Base-by-base conservation (phyloP, 345 rosid species). In the Populus tremula region DNA sequence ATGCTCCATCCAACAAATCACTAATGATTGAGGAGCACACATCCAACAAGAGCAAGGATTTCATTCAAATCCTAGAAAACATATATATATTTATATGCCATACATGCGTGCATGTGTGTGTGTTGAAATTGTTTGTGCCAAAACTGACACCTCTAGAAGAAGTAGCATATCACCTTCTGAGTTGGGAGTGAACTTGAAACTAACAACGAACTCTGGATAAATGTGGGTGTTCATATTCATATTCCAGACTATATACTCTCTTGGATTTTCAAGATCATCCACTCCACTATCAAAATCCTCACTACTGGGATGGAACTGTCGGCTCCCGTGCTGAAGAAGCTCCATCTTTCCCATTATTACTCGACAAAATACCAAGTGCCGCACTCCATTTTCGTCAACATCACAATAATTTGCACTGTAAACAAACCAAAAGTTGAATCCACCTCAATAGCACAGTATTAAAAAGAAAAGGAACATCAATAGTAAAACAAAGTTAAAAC, bases 271-370 rank as follows among this genome's bases (percentile, higher is more conserved):
- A 47, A 90, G 82, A 82, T 92, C 85, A 80, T 96, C 99, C 0
- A 89, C 97, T 64, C 97, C 99, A 63, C 89, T 94, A 83, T 96
- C 99, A 83, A 86, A 88, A 38, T 85, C 84, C 76, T 84, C 87
- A 59, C 87, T 88, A 63, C 93, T 90, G 64, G 98, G 93, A 82
- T 82, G 88, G 71, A 74, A 87, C 74, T 89, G 93, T 6, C 70
- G 80, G 67, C 85, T 87, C 77, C 90, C 95, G 82, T 88, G 84
- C 69, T 80, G 74, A 72, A 96, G 82, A 76, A 72, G 88, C 85
- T 94, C 99, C 89, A 90, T 88, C 16, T 85, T 92, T 75, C 99
- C 99, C 97, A 94, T 78, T 81, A 96, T 90, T 70, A 94, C 93
- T 79, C 94, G 94, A 67, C 98, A 93, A 23, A 91, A 83, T 47